These are phyloP conservation scores for Hylodesmum podocarpum DNA, from an alignment of 306 rosid species.

Conservation along the genomic window DNA sequence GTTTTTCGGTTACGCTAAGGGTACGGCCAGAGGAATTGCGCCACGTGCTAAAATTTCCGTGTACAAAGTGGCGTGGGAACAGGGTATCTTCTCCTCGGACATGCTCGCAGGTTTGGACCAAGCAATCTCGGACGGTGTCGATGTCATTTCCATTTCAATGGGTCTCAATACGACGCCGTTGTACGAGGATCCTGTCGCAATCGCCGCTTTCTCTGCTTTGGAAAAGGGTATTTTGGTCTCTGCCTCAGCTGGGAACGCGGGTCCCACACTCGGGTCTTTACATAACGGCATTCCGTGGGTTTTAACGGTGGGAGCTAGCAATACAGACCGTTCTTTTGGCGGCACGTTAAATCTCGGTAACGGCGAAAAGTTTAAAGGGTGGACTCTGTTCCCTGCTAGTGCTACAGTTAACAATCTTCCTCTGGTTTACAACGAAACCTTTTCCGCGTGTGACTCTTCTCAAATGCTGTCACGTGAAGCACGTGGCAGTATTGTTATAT, in stretches of 20 bases:
- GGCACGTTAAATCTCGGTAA: not conserved
- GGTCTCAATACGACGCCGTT: not conserved
- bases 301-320: not conserved
- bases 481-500: not conserved
- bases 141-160: not conserved
- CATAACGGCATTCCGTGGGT: conserved; percentile 9
- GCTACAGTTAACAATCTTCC: not conserved
- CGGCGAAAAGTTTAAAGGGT: not conserved
- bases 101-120: not conserved
- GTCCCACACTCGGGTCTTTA: not conserved
- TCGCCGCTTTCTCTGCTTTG: not conserved
- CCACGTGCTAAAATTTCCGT: not conserved
- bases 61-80: not conserved
- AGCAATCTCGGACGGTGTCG: not conserved
- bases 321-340: not conserved
- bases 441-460: not conserved
- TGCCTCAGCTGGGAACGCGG: not conserved
- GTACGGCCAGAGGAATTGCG: not conserved
- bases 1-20: not conserved
- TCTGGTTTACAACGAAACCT: not conserved
- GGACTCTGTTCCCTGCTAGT: not conserved
- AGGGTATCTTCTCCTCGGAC: not conserved
- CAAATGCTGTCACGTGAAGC: not conserved
- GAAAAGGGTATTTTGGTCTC: not conserved
- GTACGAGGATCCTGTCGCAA: not conserved